Evolutionary conservation across 345 rosid species (phyloP), one percentile per base, ranked within the genome.

Genomic region (Eucalyptus melliodora): DNA sequence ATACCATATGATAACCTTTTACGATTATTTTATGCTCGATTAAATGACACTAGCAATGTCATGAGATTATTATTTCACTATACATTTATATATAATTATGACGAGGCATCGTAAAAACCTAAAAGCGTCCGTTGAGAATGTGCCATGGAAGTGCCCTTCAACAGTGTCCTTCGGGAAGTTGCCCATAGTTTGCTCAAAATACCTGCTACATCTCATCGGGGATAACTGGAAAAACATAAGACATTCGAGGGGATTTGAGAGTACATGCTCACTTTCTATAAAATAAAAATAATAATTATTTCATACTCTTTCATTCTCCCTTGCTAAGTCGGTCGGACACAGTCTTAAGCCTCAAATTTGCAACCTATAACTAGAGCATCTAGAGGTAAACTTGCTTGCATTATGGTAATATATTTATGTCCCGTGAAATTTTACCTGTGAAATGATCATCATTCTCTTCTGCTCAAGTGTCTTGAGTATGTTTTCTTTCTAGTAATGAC

Each of bases 261-360:
- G 1, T 23, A 23, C 27, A 56, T 9, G 62, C 62, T 21, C 62
- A 23, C 27, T 55, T 55, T 55, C 12, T 55, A 17, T 55, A 55
- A 9, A 23, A 56, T 21, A 23, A 56, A 23, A 23, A 56, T 4
- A 4, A 56, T 23, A 1, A 56, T 56, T 17, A 17, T 7, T 56
- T 9, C 12, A 56, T 56, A 56, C 62, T 56, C 62, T 9, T 56
- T 56, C 62, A 4, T 56, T 53, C 56, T 72, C 26, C 24, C 14
- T 19, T 17, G 26, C 8, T 72, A 19, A 0, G 8, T 0, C 1
- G 1, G 14, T 19, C 14, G 3, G 11, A 21, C 45, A 21, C 8
- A 5, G 5, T 3, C 26, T 34, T 31, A 34, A 10, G 44, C 82
- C 82, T 34, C 26, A 16, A 9, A 34, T 72, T 72, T 0, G 7